Conservation (phyloP, 495 filamentous ascomycete species). For the Aspergillus taichungensis region DNA sequence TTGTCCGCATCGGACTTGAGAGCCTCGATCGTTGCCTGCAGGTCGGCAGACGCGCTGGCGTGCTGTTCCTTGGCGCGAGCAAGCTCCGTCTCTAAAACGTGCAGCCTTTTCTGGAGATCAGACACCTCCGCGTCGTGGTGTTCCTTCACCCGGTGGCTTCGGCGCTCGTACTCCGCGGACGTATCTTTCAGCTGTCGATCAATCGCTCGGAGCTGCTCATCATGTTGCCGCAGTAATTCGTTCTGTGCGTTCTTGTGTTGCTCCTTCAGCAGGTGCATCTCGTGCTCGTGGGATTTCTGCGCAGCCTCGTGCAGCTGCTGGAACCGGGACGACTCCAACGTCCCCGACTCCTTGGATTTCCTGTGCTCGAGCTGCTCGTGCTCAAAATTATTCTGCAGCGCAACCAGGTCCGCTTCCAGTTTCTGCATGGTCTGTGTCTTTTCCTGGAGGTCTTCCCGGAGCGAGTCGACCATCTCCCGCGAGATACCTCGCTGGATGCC, state of each 20-base stretch:
- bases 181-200: constrained; percentile 39
- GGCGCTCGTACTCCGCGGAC: constrained; percentile 42
- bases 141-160: constrained; percentile 34
- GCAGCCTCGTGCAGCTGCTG: constrained; percentile 63
- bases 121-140: constrained; percentile 55
- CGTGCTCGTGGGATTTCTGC: constrained; percentile 59
- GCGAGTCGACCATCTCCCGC: constrained; percentile 70
- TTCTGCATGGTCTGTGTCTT: constrained; percentile 60
- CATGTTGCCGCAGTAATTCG: constrained; percentile 39
- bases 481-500: constrained; percentile 78
- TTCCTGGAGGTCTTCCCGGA: constrained; percentile 69
- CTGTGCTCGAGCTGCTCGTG: constrained; percentile 72
- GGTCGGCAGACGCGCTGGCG: constrained; percentile 45
- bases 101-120: constrained; percentile 51
- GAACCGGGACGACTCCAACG: constrained; percentile 55
- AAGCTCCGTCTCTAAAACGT: constrained; percentile 49
- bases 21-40: constrained; percentile 46
- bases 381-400: constrained; percentile 58
- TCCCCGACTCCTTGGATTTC: constrained; percentile 57
- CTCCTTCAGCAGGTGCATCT: constrained; percentile 39
- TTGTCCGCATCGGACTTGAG: constrained; percentile 50
- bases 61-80: constrained; percentile 47
- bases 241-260: constrained; percentile 36
- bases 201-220: constrained; percentile 39
- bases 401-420: constrained; percentile 55